These are phyloP conservation scores for Zygotorulaspora sp. DNA, from an alignment of 805 yeast genomes.

Conservation along the genomic window DNA sequence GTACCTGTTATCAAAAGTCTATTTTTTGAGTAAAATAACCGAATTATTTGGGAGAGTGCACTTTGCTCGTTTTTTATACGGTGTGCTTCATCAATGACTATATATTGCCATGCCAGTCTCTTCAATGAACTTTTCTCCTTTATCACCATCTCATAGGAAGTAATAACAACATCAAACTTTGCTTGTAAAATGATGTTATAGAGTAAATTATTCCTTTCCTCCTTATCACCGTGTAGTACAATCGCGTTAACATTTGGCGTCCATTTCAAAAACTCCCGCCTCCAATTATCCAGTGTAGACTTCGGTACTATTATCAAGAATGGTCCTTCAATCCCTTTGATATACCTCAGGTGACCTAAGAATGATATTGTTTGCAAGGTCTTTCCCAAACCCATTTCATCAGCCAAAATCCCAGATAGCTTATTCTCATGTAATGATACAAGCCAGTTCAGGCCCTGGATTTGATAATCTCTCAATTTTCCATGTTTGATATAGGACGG, in stretches of 20 bases:
- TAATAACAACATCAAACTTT: conserved; percentile 82
- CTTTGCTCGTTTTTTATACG: conserved; percentile 94
- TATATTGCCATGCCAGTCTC: conserved; percentile 87
- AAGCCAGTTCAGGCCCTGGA: conserved; percentile 95
- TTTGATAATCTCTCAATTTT: conserved; percentile 79
- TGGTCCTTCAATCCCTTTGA: conserved; percentile 80
- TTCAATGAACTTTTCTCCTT: conserved; percentile 79
- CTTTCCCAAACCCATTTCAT: conserved; percentile 97
- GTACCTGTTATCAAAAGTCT: conserved; percentile 91
- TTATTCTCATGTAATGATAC: conserved; percentile 82
- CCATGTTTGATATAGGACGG: conserved; percentile 75
- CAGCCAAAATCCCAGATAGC: conserved; percentile 90
- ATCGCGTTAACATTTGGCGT: conserved; percentile 88
- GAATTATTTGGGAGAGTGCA: conserved; percentile 84
- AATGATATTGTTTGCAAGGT: conserved; percentile 93
- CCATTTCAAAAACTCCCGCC: conserved; percentile 91
- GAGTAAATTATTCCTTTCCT: conserved; percentile 61
- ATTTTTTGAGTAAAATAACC: conserved; percentile 80
- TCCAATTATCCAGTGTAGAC: conserved; percentile 94
- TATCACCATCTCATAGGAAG: conserved; percentile 91
- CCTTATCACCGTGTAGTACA: conserved; percentile 86
- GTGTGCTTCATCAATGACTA: conserved; percentile 94
- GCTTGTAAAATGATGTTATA: conserved; percentile 58
- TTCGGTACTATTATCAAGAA: conserved; percentile 90
- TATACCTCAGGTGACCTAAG: conserved; percentile 78